A percentile compares a stretch with the other conserved stretches of the same genome.
Evolutionary conservation across 169 alveolate species (phyloP).

Genomic region (Cryptosporidium sp.): DNA sequence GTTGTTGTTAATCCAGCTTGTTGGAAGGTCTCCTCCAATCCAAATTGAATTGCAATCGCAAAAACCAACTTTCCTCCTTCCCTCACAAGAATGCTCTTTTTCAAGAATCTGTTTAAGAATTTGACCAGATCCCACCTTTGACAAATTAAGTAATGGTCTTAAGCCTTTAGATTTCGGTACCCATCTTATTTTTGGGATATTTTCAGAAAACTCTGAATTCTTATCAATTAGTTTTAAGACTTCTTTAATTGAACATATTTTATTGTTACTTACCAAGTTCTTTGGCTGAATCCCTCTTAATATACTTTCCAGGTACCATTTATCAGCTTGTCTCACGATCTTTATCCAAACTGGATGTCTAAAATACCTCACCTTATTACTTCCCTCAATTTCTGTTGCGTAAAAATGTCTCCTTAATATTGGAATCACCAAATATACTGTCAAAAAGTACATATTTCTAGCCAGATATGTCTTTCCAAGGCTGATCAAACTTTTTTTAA

Average conservation of each 20-base stretch:
- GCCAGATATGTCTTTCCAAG: constrained; percentile 41
- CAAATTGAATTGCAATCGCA: constrained; percentile 23
- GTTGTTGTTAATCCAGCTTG: background rate
- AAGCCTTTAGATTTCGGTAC: constrained; percentile 54
- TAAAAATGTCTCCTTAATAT: constrained; percentile 66
- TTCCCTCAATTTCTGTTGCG: constrained; percentile 62
- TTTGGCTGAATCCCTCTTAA: constrained; percentile 4
- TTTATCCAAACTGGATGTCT: constrained; percentile 65
- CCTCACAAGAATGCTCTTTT: constrained; percentile 1
- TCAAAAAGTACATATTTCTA: constrained; percentile 56
- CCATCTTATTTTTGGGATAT: constrained; percentile 68
- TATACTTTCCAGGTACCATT: constrained; percentile 9
- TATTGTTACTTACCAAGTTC: background rate
- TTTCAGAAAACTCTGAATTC: constrained; percentile 12
- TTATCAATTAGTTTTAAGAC: background rate
- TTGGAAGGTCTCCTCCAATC: constrained; percentile 3
- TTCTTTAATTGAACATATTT: background rate
- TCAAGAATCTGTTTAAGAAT: constrained; percentile 4
- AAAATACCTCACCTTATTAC: constrained; percentile 43
- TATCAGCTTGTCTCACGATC: constrained; percentile 68
- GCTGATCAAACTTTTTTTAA: background rate
- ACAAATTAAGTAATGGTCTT: constrained; percentile 57
- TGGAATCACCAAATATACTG: constrained; percentile 33
- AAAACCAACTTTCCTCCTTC: background rate
- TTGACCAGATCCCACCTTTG: constrained; percentile 55